Percentiles rank a stretch among this genome's conserved stretches.
These are phyloP conservation scores for Cytospora chrysosperma DNA, from an alignment of 2,329 filamentous ascomycete species.

Conservation along the genomic window DNA sequence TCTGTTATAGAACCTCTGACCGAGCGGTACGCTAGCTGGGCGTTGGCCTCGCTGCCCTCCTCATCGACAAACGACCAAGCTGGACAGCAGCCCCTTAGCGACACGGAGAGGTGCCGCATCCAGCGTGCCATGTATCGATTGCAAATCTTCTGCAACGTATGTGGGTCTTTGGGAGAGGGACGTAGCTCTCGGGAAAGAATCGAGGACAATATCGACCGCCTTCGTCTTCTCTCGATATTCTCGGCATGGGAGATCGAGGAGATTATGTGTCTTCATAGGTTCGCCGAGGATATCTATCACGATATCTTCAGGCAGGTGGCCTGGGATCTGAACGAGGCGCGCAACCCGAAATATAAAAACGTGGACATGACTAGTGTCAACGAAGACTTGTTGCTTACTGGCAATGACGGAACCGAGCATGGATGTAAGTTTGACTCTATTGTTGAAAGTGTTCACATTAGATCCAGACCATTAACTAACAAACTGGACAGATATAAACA, in stretches of 20 bases:
- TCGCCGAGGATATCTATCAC: not conserved
- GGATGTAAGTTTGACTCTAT: not conserved
- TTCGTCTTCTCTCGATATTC: constrained; percentile 4
- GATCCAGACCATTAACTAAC: not conserved
- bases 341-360: constrained; percentile 4
- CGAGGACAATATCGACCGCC: not conserved
- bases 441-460: not conserved
- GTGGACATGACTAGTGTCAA: not conserved
- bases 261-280: constrained; percentile 2
- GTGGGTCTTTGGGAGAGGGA: constrained; percentile 1
- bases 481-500: not conserved
- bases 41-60: constrained; percentile 14
- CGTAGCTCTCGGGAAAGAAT: not conserved
- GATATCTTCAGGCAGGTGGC: constrained; percentile 1
- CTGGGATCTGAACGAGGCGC: constrained; percentile 1
- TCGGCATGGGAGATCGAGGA: constrained; percentile 5
- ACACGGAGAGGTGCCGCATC: constrained; percentile 15
- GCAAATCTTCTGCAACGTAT: constrained; percentile 20
- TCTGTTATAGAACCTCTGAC: constrained; percentile 22
- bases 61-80: not conserved
- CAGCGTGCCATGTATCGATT: constrained; percentile 22
- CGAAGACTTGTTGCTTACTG: not conserved
- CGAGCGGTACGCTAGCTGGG: constrained; percentile 22
- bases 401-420: not conserved
- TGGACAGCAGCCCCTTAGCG: not conserved